These are phyloP conservation scores for Pseudogymnoascus destructans DNA, from an alignment of 2,329 filamentous ascomycete species.

Conservation along the genomic window DNA sequence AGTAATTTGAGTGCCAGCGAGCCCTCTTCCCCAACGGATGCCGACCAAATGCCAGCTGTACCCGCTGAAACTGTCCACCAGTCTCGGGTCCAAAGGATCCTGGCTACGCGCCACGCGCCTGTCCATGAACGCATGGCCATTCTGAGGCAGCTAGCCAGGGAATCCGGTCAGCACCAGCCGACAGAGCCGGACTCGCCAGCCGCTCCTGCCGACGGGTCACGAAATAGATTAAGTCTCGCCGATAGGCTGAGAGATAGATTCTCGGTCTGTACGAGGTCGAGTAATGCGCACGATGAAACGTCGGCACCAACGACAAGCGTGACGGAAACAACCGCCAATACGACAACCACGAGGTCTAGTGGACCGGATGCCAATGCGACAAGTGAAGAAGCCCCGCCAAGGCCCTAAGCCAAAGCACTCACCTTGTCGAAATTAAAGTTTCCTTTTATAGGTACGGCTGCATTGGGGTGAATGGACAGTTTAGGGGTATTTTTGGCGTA, in stretches of 20 bases:
- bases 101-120: constrained; percentile 42
- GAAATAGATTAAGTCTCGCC: background rate
- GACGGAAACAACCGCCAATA: constrained; percentile 4
- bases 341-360: background rate
- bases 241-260: constrained; percentile 1
- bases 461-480: background rate
- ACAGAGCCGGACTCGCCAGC: background rate
- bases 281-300: background rate
- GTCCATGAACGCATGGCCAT: constrained; percentile 49
- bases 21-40: background rate
- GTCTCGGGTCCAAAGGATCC: background rate
- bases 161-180: constrained; percentile 16
- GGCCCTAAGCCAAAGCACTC: background rate
- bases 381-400: background rate
- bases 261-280: background rate
- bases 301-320: background rate
- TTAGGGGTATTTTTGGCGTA: background rate
- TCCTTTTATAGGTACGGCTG: constrained; percentile 4
- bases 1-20: constrained; percentile 1
- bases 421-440: background rate
- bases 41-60: background rate
- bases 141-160: constrained; percentile 37
- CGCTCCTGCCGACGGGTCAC: background rate
- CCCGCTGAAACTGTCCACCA: constrained; percentile 3
- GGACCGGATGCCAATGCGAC: background rate